These are phyloP conservation scores for Xylaria sp. DNA, from an alignment of 2,329 filamentous ascomycete species.

Conservation along the genomic window DNA sequence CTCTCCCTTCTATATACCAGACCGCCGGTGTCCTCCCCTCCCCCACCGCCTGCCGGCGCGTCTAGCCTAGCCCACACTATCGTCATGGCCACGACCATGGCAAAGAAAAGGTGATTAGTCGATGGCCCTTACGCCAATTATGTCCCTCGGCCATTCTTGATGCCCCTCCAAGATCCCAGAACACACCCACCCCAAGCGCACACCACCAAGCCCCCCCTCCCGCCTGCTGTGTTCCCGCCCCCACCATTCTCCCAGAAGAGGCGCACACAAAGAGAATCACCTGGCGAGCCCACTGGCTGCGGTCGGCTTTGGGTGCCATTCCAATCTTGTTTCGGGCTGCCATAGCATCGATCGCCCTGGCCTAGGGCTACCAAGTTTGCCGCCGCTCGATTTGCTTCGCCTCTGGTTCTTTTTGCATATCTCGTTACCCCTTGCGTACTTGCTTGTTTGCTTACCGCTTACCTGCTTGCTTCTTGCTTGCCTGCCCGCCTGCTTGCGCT, in stretches of 20 bases:
- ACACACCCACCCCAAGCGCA: constrained; percentile 12
- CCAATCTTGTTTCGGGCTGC: constrained; percentile 43
- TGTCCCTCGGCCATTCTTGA: constrained; percentile 1
- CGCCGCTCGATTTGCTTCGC: constrained; percentile 36
- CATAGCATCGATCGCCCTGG: constrained; percentile 41
- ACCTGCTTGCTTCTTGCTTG: not conserved
- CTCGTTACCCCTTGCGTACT: constrained; percentile 3
- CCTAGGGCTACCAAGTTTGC: constrained; percentile 38
- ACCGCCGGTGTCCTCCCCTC: constrained; percentile 23
- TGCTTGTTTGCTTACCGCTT: constrained; percentile 4
- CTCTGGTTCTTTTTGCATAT: constrained; percentile 5
- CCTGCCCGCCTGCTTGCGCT: constrained; percentile 34
- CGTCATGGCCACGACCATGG: constrained; percentile 33
- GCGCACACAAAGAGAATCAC: constrained; percentile 35
- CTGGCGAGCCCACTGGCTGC: constrained; percentile 39
- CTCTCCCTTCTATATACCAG: constrained; percentile 27
- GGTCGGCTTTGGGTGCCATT: constrained; percentile 36
- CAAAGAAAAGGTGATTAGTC: constrained; percentile 37
- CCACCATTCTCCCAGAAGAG: constrained; percentile 35
- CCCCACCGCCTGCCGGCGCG: constrained; percentile 15
- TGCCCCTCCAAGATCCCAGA: constrained; percentile 38
- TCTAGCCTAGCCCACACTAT: not conserved
- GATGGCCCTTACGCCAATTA: constrained; percentile 23
- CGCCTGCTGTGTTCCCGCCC: constrained; percentile 27
- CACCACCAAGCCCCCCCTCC: constrained; percentile 20